Evolutionary conservation across 306 rosid genomes (phyloP), one percentile per base, ranked within the genome.

Genomic region (Arachis hypogaea): DNA sequence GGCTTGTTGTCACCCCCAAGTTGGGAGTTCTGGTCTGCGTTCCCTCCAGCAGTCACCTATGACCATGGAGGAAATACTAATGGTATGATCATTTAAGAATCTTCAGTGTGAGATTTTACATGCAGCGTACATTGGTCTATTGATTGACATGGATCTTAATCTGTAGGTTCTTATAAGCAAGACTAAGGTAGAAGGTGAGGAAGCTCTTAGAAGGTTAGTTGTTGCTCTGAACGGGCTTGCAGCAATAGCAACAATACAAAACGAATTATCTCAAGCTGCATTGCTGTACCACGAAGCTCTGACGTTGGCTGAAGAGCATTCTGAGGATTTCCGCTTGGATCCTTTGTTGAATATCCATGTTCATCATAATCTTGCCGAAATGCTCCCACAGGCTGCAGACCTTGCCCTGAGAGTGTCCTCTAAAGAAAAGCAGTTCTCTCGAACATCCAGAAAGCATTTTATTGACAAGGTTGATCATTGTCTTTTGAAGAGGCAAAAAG

Each of bases 1-100:
- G 82, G 98, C 98, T 64, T 89, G 98, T 81, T 94, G 98, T 81
- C 98, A 94, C 69, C 98, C 98, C 73, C 98, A 91, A 85, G 96
- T 94, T 55, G 97, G 98, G 84, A 89, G 96, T 78, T 91, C 96
- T 43, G 97, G 98, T 64, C 80, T 94, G 85, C 98, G 96, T 30
- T 86, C 98, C 77, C 78, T 94, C 78, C 98, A 94, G 74, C 96
- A 89, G 77, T 80, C 93, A 54, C 98, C 98, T 12, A 94, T 94
- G 98, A 89, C 97, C 51, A 94, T 94, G 97, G 98, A 86, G 84
- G 97, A 91, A 83, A 88, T 93, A 85, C 77, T 93, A 68, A 88
- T 82, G 98, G 97, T 93, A 57, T 67, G 79, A 73, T 59, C 73
- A 63, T 42, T 63, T 74, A 66, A 69, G 44, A 29, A 52, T 63